These are phyloP conservation scores for Podospora pseudopauciseta DNA, from an alignment of 495 filamentous ascomycete species.

Conservation along the genomic window DNA sequence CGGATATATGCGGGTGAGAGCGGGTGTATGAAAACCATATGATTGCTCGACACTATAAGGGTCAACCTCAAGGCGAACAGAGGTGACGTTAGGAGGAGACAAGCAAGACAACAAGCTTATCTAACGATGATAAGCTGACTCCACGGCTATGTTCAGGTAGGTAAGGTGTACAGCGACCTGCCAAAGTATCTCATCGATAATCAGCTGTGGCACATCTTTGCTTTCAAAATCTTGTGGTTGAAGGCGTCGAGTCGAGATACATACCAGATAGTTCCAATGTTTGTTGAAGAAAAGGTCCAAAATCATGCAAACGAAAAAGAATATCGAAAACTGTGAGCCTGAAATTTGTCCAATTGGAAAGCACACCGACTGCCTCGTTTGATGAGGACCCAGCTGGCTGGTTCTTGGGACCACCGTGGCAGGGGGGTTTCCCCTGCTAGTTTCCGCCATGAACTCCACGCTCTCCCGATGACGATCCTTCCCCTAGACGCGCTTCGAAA, in stretches of 20 bases:
- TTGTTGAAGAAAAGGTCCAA: neutral
- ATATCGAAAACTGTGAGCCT: neutral
- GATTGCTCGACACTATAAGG: neutral
- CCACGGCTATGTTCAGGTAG: no score
- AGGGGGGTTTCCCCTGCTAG: conserved; percentile 3
- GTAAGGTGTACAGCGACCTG: no score
- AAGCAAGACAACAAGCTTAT: neutral
- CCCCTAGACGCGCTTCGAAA: neutral
- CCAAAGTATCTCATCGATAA: no score
- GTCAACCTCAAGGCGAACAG: no score
- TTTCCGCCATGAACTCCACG: neutral
- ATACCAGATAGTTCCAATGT: no score
- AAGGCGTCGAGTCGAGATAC: no score
- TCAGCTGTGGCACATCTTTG: no score
- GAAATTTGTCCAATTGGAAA: neutral
- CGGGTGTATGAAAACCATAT: neutral
- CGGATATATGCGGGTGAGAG: neutral
- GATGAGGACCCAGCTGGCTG: conserved; percentile 4
- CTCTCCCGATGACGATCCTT: conserved; percentile 2
- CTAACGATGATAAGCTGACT: neutral
- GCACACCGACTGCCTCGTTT: neutral
- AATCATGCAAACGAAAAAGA: neutral
- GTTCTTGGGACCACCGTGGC: neutral
- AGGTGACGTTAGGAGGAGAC: neutral
- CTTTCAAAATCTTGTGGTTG: no score